A percentile compares a stretch with the other conserved stretches of the same genome.
Evolutionary conservation across 1,284 basidiomycete genomes (phyloP).

Genomic region (Leccinum variabile): DNA sequence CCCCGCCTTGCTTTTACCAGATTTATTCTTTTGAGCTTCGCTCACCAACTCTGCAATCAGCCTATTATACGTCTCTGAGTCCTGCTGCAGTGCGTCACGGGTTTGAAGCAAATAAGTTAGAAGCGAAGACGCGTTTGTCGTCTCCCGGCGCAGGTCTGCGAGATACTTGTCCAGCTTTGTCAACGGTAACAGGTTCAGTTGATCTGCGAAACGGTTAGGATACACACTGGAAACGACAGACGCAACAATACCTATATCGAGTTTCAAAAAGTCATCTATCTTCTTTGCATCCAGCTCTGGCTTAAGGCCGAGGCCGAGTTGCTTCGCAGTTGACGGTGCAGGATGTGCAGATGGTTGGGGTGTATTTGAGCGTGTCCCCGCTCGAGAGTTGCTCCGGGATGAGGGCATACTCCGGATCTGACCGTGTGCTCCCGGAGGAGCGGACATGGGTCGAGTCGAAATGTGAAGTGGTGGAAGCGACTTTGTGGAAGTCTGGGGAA

Average conservation of each 20-base stretch:
- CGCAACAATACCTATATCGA: slow-evolving; percentile 59
- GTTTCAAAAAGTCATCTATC: slow-evolving; percentile 63
- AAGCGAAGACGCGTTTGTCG: slow-evolving; percentile 68
- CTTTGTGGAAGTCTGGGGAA: slow-evolving; percentile 71
- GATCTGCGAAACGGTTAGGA: slow-evolving; percentile 47
- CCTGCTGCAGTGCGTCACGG: slow-evolving; percentile 82
- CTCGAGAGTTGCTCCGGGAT: slow-evolving; percentile 43
- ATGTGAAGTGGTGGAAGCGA: slow-evolving; percentile 79
- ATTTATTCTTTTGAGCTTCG: slow-evolving; percentile 78
- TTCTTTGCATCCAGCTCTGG: slow-evolving; percentile 69
- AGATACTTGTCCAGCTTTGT: slow-evolving; percentile 65
- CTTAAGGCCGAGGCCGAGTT: slow-evolving; percentile 67
- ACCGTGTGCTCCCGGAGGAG: slow-evolving; percentile 62
- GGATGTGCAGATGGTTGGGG: slow-evolving; percentile 49
- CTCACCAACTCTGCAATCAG: slow-evolving; percentile 80
- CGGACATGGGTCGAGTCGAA: slow-evolving; percentile 76
- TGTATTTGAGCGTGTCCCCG: slow-evolving; percentile 53
- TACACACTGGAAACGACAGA: slow-evolving; percentile 2
- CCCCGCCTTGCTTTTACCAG: slow-evolving; percentile 51
- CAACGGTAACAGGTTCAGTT: slow-evolving; percentile 68
- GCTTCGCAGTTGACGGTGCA: slow-evolving; percentile 39
- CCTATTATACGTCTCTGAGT: slow-evolving; percentile 83
- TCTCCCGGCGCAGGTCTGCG: slow-evolving; percentile 64
- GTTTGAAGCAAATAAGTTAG: slow-evolving; percentile 81
- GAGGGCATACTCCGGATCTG: slow-evolving; percentile 39